These are phyloP conservation scores for Raphanus raphanistrum DNA, from an alignment of 345 rosid genomes.

Conservation along the genomic window DNA sequence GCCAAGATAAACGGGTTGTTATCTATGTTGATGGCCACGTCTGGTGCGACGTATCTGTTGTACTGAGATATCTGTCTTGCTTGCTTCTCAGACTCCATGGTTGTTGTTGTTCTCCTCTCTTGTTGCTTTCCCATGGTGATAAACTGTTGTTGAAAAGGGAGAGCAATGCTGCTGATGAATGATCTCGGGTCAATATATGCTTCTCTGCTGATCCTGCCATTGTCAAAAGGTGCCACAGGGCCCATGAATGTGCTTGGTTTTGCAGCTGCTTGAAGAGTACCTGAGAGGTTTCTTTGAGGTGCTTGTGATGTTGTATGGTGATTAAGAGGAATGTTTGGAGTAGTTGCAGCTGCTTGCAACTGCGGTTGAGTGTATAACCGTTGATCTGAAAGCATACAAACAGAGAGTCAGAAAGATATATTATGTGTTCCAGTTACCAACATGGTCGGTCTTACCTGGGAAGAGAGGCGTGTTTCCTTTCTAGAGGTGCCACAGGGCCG, in stretches of 20 bases:
- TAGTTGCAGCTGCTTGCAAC: constrained; percentile 46
- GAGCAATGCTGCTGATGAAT: constrained; percentile 47
- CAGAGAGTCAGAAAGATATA: not conserved
- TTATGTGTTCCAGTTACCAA: not conserved
- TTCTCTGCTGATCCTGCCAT: constrained; percentile 51
- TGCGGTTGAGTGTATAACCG: constrained; percentile 66
- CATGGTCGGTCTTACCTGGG: constrained; percentile 60
- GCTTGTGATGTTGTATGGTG: constrained; percentile 50
- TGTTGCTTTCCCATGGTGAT: constrained; percentile 57
- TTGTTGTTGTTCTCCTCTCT: constrained; percentile 43
- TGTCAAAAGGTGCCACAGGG: constrained; percentile 60
- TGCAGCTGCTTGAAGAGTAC: constrained; percentile 54
- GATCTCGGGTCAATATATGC: constrained; percentile 70
- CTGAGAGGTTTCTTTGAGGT: constrained; percentile 62
- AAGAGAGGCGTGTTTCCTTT: constrained; percentile 86
- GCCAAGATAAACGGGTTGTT: constrained; percentile 77
- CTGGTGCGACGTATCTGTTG: constrained; percentile 57
- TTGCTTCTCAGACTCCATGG: constrained; percentile 57
- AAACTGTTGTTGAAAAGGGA: constrained; percentile 47
- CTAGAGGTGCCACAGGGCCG: constrained; percentile 65
- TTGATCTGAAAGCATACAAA: constrained; percentile 60
- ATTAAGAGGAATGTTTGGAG: constrained; percentile 49
- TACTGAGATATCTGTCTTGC: constrained; percentile 58
- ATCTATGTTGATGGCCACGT: constrained; percentile 77
- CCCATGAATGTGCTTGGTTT: constrained; percentile 71